phyloP scores from a whole-genome alignment of 805 yeast genomes.

The Candida awuae region DNA sequence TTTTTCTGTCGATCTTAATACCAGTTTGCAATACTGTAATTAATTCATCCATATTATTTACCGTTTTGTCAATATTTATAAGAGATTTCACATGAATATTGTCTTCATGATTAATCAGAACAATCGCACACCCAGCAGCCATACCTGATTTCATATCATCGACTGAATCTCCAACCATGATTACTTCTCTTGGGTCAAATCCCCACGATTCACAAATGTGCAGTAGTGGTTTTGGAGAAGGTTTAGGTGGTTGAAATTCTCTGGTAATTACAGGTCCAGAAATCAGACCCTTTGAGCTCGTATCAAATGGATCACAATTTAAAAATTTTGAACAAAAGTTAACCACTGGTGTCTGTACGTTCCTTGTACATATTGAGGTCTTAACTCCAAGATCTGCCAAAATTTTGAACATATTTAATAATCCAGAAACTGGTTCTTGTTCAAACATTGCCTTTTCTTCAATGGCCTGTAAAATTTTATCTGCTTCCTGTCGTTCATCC shows the following conservation, averaged over 20 bases:
- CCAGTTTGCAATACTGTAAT: slow-evolving; percentile 32
- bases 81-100: slow-evolving; percentile 37
- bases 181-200: slow-evolving; percentile 35
- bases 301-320: slow-evolving; percentile 27
- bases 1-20: slow-evolving; percentile 17
- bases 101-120: slow-evolving; percentile 44
- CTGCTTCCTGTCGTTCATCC: slow-evolving; percentile 37
- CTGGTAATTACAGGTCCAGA: slow-evolving; percentile 50
- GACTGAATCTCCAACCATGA: slow-evolving; percentile 69
- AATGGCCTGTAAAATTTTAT: slow-evolving; percentile 39
- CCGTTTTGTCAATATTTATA: slow-evolving; percentile 21
- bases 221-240: slow-evolving; percentile 53
- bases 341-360: slow-evolving; percentile 44
- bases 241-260: slow-evolving; percentile 61
- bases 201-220: slow-evolving; percentile 46
- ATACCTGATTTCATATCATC: slow-evolving; percentile 63
- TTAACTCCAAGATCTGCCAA: slow-evolving; percentile 26
- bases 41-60: slow-evolving; percentile 33
- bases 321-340: slow-evolving; percentile 41
- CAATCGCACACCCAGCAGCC: slow-evolving; percentile 53
- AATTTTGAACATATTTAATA: slow-evolving; percentile 33
- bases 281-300: neutral
- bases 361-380: slow-evolving; percentile 58
- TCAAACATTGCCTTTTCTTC: slow-evolving; percentile 56
- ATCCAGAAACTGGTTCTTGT: slow-evolving; percentile 45